phyloP scores from a whole-genome alignment of 106 monocot species.

The Acanthochlamys bracteata region DNA sequence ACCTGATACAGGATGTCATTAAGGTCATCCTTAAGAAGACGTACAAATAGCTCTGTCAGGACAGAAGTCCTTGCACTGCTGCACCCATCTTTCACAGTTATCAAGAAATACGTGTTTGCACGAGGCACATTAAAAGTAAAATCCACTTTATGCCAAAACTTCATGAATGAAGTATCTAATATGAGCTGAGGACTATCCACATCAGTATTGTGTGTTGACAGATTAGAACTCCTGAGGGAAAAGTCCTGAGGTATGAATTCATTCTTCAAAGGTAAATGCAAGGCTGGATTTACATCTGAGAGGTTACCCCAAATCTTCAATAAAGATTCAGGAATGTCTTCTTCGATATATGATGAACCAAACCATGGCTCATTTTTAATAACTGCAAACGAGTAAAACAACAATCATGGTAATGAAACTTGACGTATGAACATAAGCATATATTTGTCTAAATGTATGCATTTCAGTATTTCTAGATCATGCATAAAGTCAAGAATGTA shows the following conservation, averaged over 20 bases:
- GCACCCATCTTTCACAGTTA: conserved; percentile 79
- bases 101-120: conserved; percentile 84
- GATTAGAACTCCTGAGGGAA: conserved; percentile 42
- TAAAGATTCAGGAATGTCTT: conserved; percentile 54
- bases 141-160: conserved; percentile 91
- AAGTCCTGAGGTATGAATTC: conserved; percentile 85
- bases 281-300: conserved; percentile 33
- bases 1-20: conserved; percentile 96
- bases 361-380: conserved; percentile 86
- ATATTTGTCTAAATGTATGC: no score
- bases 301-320: conserved; percentile 65
- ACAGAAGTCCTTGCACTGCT: conserved; percentile 47
- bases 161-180: conserved; percentile 60
- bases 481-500: no score
- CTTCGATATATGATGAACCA: conserved; percentile 79
- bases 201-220: conserved; percentile 8
- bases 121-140: conserved; percentile 86
- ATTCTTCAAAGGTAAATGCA: conserved; percentile 84
- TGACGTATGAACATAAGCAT: no score
- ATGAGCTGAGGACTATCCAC: conserved; percentile 55
- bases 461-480: no score
- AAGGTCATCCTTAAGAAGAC: conserved; percentile 88
- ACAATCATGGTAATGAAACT: no score
- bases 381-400: conserved; percentile 31
- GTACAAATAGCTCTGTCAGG: conserved; percentile 75